Evolutionary conservation across 768 basidiomycete genomes (phyloP), one percentile per base, ranked within the genome.

Genomic region (Lactarius hengduanensis): DNA sequence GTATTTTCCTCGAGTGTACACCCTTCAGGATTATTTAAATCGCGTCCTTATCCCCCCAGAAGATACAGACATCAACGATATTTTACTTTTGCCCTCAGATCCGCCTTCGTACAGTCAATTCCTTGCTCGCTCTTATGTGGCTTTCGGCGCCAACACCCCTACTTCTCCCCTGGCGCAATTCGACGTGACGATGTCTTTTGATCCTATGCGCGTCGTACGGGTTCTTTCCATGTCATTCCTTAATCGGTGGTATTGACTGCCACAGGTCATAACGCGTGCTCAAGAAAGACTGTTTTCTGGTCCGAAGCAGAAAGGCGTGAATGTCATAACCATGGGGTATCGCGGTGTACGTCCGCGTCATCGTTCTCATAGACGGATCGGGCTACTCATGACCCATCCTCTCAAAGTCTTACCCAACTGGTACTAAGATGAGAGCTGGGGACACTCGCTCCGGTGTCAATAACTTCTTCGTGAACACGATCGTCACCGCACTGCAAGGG

Each of bases 391-490:
- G 4, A 28, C 40, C 16, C 32, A 60, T 13, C 45, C 1, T 55
- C 18, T 47, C 20, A 18, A 47, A 72, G 69, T 56, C 63, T 11
- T 59, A 61, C 47, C 65, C 32, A 57, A 50, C n/a, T 61, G 70
- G 41, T 70, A 75, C 40, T 79, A 79, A 80, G 73, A 72, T 73
- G 57, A 53, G 34, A 63, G 28, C 36, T 9, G 79, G 79, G 30
- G 72, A 78, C 63, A 72, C 74, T 30, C 75, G 82, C 30, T 70
- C 78, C 15, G 81, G 80, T 9, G 80, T 90, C 58, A 79, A 78
- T 18, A 91, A 87, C 71, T 79, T 79, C 63, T 87, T 86, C 69
- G 79, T 90, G 18, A 95, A 94, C 73, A 92, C 92, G 0, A 82
- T 86, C n/a, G 77, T 91, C 38, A 87, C 86, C 15, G 84, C 83